Conservation (phyloP, 208 protist genomes). For the Leishmania major region DNA sequence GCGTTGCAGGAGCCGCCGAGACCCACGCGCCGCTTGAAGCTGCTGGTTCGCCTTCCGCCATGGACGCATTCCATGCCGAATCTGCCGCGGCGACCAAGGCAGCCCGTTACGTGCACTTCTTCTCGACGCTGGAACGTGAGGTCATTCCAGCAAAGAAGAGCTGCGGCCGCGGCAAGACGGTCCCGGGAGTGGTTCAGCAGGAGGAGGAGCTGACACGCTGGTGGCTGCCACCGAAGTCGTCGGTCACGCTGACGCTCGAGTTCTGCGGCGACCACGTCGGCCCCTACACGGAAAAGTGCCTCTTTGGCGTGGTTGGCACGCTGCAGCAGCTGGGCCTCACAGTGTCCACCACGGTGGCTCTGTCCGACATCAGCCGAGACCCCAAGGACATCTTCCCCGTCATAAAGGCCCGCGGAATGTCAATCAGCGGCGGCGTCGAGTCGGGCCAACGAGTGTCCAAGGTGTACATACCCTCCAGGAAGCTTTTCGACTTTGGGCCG, state of each 20-base stretch:
- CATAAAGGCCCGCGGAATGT: conserved; percentile 35
- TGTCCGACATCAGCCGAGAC: conserved; percentile 90
- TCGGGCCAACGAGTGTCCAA: conserved; percentile 36
- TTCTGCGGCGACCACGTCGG: conserved; percentile 79
- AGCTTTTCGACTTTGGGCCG: conserved; percentile 95
- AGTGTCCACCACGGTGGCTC: conserved; percentile 48
- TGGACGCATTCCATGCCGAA: background rate
- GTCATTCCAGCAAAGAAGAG: conserved; percentile 48
- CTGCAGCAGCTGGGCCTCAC: conserved; percentile 62
- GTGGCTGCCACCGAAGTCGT: conserved; percentile 73
- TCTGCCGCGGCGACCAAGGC: background rate
- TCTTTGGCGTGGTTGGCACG: conserved; percentile 87
- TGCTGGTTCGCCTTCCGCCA: background rate
- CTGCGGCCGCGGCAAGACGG: conserved; percentile 30
- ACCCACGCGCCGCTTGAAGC: background rate
- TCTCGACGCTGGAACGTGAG: conserved; percentile 71
- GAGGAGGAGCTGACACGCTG: conserved; percentile 84
- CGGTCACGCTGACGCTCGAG: conserved; percentile 68
- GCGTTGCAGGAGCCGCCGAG: background rate
- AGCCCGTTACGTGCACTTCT: conserved; percentile 67
- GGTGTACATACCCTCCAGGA: conserved; percentile 66
- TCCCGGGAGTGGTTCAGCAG: conserved; percentile 26
- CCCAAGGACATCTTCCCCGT: conserved; percentile 84
- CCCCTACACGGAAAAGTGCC: conserved; percentile 33
- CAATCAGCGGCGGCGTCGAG: background rate